Conservation (phyloP, 768 basidiomycete genomes). For the Rossbeevera mucosa region DNA sequence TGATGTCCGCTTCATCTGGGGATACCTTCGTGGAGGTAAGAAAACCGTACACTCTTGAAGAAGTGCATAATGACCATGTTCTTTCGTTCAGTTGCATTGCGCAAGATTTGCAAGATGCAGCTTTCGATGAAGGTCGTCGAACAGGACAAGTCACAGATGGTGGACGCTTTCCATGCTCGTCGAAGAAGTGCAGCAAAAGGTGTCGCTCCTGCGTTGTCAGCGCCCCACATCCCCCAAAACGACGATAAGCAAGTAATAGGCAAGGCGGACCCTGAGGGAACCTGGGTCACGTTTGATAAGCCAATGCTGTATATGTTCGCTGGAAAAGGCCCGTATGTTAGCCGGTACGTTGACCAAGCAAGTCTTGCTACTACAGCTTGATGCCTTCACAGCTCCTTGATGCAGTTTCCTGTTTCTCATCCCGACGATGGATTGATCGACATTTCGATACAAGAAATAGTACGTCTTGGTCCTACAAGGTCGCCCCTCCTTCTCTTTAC, state of each 20-base stretch:
- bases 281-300: slow-evolving; percentile 69
- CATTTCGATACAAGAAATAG: slow-evolving; percentile 59
- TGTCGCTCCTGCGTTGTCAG: slow-evolving; percentile 5
- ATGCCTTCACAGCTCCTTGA: slow-evolving; percentile 48
- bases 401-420: slow-evolving; percentile 80
- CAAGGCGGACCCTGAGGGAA: slow-evolving; percentile 38
- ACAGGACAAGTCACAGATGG: slow-evolving; percentile 70
- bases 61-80: background rate
- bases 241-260: slow-evolving; percentile 13
- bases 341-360: slow-evolving; percentile 38
- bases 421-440: slow-evolving; percentile 80
- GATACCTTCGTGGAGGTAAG: slow-evolving; percentile 67
- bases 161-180: slow-evolving; percentile 42
- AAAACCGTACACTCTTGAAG: background rate
- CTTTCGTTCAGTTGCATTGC: slow-evolving; percentile 45
- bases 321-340: slow-evolving; percentile 76
- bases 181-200: slow-evolving; percentile 22
- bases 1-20: slow-evolving; percentile 69
- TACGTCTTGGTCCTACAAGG: slow-evolving; percentile 27
- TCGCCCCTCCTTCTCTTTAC: background rate
- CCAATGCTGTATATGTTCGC: slow-evolving; percentile 69
- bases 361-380: background rate
- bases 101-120: slow-evolving; percentile 63
- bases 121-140: slow-evolving; percentile 68
- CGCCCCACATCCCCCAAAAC: slow-evolving; percentile 8